Evolutionary conservation across 2,329 filamentous ascomycete genomes (phyloP), one percentile per base, ranked within the genome.

Genomic region (Cercospora sp.): DNA sequence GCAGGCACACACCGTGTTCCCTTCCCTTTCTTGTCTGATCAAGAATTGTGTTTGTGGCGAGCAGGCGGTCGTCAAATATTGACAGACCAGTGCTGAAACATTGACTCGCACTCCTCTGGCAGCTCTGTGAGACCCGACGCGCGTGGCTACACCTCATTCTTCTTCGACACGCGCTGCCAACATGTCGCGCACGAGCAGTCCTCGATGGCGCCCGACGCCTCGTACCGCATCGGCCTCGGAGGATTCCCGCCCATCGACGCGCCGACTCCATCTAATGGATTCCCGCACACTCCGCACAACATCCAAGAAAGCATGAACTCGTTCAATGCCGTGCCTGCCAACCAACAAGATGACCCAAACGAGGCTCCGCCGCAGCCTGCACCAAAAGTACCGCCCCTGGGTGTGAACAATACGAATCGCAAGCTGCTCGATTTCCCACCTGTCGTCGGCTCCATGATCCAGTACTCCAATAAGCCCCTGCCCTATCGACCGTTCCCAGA

Each of bases 391-490:
- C 57, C 58, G n/a, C 16, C 57, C 24, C 57, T 66, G 55, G 43
- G 59, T 32, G n/a, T 62, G 51, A 61, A 70, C 3, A 32, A 57
- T 2, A 59, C 67, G 34, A 66, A 69, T 45, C 40, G 63, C 10
- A 24, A 67, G 63, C 30, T 66, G 45, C 59, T 72, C 26, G 53
- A 64, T 55, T 30, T 73, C 26, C 71, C 71, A 24, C 70, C 71
- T n/a, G 66, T 74, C 2, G 68, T 75, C 4, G 71, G 72, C 24
- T 72, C 70, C 7, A 65, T 65, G 24, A 28, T 73, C 30, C 68
- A 72, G 51, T 73, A 70, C 26, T 69, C 70, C 1, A 75, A 75
- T 63, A 75, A 72, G 58, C 55, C 45, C 13, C 30, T 74, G n/a
- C 70, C 67, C 24, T 73, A 74, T 24, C 65, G 66, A 21, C 72